Evolutionary conservation across 257 asterid genomes (phyloP), one percentile per base, ranked within the genome.

Genomic region (Solanum peruvianum): DNA sequence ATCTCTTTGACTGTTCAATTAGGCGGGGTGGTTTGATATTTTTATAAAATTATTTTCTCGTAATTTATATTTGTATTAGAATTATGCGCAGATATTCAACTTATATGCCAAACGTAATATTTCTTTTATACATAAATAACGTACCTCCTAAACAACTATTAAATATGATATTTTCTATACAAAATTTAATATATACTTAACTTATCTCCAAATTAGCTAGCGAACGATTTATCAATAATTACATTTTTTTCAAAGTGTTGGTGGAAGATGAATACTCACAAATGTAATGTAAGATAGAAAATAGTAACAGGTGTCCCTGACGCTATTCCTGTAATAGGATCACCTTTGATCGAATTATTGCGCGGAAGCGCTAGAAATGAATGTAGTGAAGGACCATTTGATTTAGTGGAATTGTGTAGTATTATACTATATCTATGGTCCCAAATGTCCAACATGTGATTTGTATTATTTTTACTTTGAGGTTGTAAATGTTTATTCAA

Each of bases 101-200:
- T 21, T 58, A 21, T 21, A 58, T 21, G 21, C 3, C 27, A 58
- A 8, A 21, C 2, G 1, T 21, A 0, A 0, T 21, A 8, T 3
- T 8, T 8, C 5, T 58, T 0, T 9, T 58, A 58, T 58, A 21
- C 2, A 58, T 58, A 21, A 64, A 29, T 29, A 67, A 29, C 11
- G 15, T 29, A 29, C 7, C 75, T 7, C 5, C 5, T 11, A 64
- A 64, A 29, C 0, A 64, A 11, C 18, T 64, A 25, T 0, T 13
- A 7, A 64, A 62, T 62, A 62, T 62, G 15, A 62, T n/a, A 25
- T 25, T 66, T 25, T 25, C 8, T 12, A 27, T 67, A 27, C 3
- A 67, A 13, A 14, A 27, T 14, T 25, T 27, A 27, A 29, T 13
- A 1, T 7, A 67, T 69, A 29, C 4, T 5, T 14, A 15, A 69